phyloP scores from a whole-genome alignment of 176 grass and related monocot species.

The Eragrostis curvula region DNA sequence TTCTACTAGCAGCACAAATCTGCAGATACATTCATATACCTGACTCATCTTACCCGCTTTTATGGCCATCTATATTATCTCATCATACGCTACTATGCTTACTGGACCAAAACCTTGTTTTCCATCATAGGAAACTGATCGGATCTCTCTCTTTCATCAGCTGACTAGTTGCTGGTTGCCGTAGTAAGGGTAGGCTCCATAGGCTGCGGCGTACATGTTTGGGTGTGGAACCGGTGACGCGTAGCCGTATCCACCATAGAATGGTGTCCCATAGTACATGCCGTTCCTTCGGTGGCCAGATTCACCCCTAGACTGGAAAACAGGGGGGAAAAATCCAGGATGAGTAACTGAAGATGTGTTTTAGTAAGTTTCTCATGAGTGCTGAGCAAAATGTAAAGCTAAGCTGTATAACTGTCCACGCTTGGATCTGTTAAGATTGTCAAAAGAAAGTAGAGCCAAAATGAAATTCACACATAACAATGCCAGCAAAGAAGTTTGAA shows the following conservation, averaged over 20 bases:
- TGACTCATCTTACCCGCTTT: slow-evolving; percentile 46
- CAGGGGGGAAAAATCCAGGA: background rate
- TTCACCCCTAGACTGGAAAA: slow-evolving; percentile 66
- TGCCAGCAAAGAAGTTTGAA: background rate
- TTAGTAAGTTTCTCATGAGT: background rate
- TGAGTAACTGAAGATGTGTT: background rate
- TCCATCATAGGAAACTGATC: slow-evolving; percentile 37
- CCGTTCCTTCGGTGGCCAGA: slow-evolving; percentile 50
- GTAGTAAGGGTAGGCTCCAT: slow-evolving; percentile 76
- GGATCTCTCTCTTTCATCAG: slow-evolving; percentile 46
- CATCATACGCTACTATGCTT: slow-evolving; percentile 57
- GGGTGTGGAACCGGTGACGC: slow-evolving; percentile 55
- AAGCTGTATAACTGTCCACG: background rate
- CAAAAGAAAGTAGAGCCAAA: background rate
- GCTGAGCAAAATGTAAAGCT: background rate
- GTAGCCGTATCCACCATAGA: slow-evolving; percentile 74
- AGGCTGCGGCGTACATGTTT: slow-evolving; percentile 62
- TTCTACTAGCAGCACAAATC: slow-evolving; percentile 52
- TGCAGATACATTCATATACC: slow-evolving; percentile 57
- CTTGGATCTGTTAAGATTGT: background rate
- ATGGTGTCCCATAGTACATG: slow-evolving; percentile 70
- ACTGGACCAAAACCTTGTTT: slow-evolving; percentile 60
- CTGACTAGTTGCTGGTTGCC: slow-evolving; percentile 77
- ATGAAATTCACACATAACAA: background rate
- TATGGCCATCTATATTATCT: slow-evolving; percentile 59